Base-by-base conservation (phyloP, 129 eudicot species). In the Saposhnikovia divaricata region DNA sequence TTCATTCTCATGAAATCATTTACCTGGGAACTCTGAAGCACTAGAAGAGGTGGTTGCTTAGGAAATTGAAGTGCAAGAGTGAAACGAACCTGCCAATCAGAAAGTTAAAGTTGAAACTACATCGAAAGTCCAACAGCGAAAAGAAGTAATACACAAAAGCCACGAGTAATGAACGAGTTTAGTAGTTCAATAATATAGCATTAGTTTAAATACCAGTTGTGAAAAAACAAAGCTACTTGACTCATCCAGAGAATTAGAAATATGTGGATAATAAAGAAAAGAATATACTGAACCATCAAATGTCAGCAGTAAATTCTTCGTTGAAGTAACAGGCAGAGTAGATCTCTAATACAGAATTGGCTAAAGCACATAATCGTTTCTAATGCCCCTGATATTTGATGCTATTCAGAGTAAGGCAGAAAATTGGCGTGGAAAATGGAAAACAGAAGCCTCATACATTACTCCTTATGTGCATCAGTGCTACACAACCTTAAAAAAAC, bases 1-100 rank as follows among this genome's bases (percentile, higher is more conserved):
- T 61, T 12, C 31, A n/a, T 43, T 23, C 23, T 2, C 46, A 21
- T 43, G n/a, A 25, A 15, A n/a, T n/a, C 10, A 23, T 31, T 31
- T 69, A 89, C 98, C 96, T 90, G 97, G 38, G 97, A 89, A 82
- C 98, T 95, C 82, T 95, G 98, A 80, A 95, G 97, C 80, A 88
- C 53, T 47, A 95, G 25, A 81, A 83, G 68, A 37, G 97, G 98
- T 72, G 87, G 90, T 80, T 90, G 97, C 87, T 83, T 95, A 55
- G 98, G 98, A 83, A 92, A 95, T 86, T 95, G 98, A 73, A 90
- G 82, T 37, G 98, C 87, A 75, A 95, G 82, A 40, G 90, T 75
- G 77, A 92, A 75, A 74, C 92, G 96, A 74, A 95, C 97, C 98
- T 95, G 80, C 46, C 69, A 79, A 39, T 79, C 23, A 75, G 45